Evolutionary conservation across 106 monocot species (phyloP), one percentile per base, ranked within the genome.

Genomic region (Hemerocallis citrina): DNA sequence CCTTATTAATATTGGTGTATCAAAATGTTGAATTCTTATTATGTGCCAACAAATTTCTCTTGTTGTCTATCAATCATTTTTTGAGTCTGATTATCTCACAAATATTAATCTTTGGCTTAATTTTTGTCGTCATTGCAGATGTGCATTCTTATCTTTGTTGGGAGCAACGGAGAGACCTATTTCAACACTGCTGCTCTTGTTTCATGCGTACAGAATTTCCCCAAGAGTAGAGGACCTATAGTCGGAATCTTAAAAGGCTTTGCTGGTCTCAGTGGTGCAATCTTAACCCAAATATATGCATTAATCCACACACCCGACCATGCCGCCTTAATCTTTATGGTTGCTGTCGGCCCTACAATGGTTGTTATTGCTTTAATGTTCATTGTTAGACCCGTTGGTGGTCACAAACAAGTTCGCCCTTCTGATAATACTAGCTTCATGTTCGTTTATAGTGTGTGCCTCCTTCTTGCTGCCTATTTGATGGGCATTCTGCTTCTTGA

Each of bases 241-340:
- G 85, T 93, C 2, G 93, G 93, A 15, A 93, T 88, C 13, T 57
- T 93, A 10, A 93, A 93, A 62, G 93, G 93, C 16, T 93, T 88
- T 66, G 79, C 88, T 5, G 88, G 93, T 30, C 51, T 93, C 37
- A 88, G 93, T 62, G 93, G 85, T 12, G 93, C 93, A 31, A 93
- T 93, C 8, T 64, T 93, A 23, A 88, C 88, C 1, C 85, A 93
- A 48, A 65, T 88, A 33, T 93, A 82, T 59, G 61, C 88, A 1
- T 57, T 82, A 55, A 61, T 93, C 4, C 81, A 88, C 49, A 54
- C 72, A 19, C 75, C 76, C 6, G 77, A 85, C 62, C 75, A 79
- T 38, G 74, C 88, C 2, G 62, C 74, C 11, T 50, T 93, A 39
- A 79, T 93, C 56, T 81, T 93, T 33, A 79, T 85, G 85, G 81